Evolutionary conservation across 441 rosid genomes (phyloP), one percentile per base, ranked within the genome.

Genomic region (Pelargonium australe): DNA sequence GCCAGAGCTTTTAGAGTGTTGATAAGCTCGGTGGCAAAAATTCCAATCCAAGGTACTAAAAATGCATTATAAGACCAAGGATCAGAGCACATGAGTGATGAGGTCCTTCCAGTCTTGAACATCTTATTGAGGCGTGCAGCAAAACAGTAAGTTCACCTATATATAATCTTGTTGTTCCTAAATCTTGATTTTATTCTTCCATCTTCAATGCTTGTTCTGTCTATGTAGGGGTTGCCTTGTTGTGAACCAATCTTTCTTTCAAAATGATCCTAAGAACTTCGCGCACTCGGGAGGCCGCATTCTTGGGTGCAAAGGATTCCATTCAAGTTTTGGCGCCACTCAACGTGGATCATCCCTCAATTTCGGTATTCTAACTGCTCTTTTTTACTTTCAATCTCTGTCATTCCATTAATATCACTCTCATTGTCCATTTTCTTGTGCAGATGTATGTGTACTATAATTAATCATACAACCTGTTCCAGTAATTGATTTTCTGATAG

Each of bases 311-410:
- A 72, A 89, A 71, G 98, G 96, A 4, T 90, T 85, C 66, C 91
- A 90, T 65, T 86, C 95, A 1, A 90, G 96, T 69, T 88, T 92
- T 64, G 75, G 97, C 72, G 75, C 85, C 68, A 81, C 85, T 45
- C 97, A 88, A 72, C 82, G 84, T 7, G 92, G 89, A 69, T 71
- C 85, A 63, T 84, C 89, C 31, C 78, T 87, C 43, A 87, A 87
- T 66, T 80, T 85, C 12, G 89, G 88, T 85, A 17, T 28, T 60
- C 14, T 34, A 65, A 17, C 69, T 68, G 66, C 23, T 7, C 0
- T 45, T 57, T 61, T 63, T 47, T 20, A 40, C 17, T 45, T 37
- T 71, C 5, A 37, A 0, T 4, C 41, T 37, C 6, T 34, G 7
- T 37, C 41, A 37, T 37, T 5, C 5, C 41, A 37, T 37, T 5